phyloP scores from a whole-genome alignment of 1,139 yeast genomes.

The Suhomyces bolitotheri region DNA sequence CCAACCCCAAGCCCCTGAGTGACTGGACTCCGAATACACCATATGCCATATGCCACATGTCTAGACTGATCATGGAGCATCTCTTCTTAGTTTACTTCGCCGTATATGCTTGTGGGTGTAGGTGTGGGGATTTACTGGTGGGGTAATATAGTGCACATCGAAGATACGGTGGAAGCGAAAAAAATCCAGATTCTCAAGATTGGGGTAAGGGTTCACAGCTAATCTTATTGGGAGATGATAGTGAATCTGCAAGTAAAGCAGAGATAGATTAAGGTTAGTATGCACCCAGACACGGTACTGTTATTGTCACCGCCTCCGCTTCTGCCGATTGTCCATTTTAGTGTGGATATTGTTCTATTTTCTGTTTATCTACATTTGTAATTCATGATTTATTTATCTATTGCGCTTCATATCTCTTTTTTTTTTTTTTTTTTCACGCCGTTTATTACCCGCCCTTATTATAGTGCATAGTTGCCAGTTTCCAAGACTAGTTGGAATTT shows the following conservation, averaged over 20 bases:
- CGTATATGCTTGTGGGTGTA: too few species aligned
- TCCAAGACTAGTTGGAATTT: not conserved
- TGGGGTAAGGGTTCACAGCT: not conserved
- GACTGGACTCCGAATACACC: too few species aligned
- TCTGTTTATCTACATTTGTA: conserved; percentile 9
- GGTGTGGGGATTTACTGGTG: too few species aligned
- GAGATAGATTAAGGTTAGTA: not conserved
- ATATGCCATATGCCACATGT: too few species aligned
- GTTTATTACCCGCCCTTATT: conserved; percentile 11
- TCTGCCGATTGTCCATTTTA: conserved; percentile 1
- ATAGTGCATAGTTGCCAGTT: conserved; percentile 9
- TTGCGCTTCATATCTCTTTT: conserved; percentile 4
- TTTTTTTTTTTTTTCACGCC: conserved; percentile 9
- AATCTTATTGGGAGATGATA: too few species aligned
- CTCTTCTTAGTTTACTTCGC: too few species aligned
- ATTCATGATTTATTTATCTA: conserved; percentile 3
- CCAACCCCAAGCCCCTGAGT: too few species aligned
- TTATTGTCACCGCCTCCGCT: not conserved
- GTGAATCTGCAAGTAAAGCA: too few species aligned
- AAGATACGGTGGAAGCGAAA: not conserved
- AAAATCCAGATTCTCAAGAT: not conserved
- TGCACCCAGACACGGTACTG: not conserved
- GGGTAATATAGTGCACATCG: too few species aligned
- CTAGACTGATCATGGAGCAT: too few species aligned
- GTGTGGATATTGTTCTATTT: conserved; percentile 7